Evolutionary conservation across 2,329 filamentous ascomycete species (phyloP), one percentile per base, ranked within the genome.

Genomic region (Fusarium praegraminearum): DNA sequence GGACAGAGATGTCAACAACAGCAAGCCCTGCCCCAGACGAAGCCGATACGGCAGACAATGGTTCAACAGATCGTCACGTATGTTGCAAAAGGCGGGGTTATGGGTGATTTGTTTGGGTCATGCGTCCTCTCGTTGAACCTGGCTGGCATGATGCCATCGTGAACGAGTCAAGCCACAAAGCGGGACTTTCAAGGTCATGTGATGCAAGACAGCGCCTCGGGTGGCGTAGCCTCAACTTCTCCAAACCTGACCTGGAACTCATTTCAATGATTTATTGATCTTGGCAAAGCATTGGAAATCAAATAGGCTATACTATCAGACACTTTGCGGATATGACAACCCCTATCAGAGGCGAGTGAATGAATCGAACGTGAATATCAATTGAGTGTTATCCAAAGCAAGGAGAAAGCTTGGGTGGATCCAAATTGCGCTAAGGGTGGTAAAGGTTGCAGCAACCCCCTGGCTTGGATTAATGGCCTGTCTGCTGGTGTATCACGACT

Each of bases 341-440:
- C 35, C n/a, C 3, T 24, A 16, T 33, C 22, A 35, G 28, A 43
- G 13, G 28, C 4, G 55, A 44, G 12, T 56, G 47, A 55, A 47
- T 40, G 51, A 40, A 57, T 46, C 20, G 59, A 38, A 49, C 15
- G 35, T 55, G 45, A 44, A 59, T 51, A 46, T 52, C 58, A 60
- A 63, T 47, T 38, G 45, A 55, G 44, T 38, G 36, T 59, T 50
- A 24, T 52, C 49, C 59, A 57, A 51, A 57, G 60, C 59, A 66
- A 65, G 72, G 65, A 72, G 66, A 73, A 65, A 76, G 73, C 74
- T 76, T 65, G 65, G 57, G 74, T 76, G 74, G 74, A 61, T 52
- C 53, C 32, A 35, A 26, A 53, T 56, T 65, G 61, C 53, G 46
- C 61, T 60, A 65, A 65, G 47, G n/a, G 32, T 53, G 45, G 52